Base-by-base conservation (phyloP, 805 yeast genomes). In the Candida manassasensis region DNA sequence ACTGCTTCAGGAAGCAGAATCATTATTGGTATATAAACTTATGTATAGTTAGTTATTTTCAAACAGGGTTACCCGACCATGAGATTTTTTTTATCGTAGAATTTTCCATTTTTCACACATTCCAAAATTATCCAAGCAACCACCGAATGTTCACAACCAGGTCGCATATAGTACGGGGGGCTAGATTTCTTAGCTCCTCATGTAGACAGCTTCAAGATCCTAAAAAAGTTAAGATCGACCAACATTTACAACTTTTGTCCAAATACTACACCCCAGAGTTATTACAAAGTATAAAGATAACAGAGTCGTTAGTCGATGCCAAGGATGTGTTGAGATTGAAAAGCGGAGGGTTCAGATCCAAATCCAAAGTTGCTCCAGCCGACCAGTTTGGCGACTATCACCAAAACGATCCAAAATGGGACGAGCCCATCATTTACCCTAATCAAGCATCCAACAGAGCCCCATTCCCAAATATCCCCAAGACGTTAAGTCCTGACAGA, bases 221-320 rank as follows among this genome's bases (percentile, higher is more conserved):
- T 3, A 14, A 22, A 32, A 32, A 32, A 22, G 22, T 6, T 13
- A 34, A 32, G 17, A 13, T 49, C 12, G 42, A 50, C 10, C 42
- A 63, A 39, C 87, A 81, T 56, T 48, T 77, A 43, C 71, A 75
- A 29, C 69, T 67, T 43, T 69, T 89, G 46, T 59, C 76, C 31
- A 78, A 87, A 53, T 90, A 81, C 66, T 90, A 90, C 58, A 77
- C 90, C 6, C 85, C 88, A 21, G 83, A 81, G 39, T 70, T 89
- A 34, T 73, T 90, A 43, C 84, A 86, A 53, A 77, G 94, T 35
- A 86, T 93, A 45, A 69, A 83, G 47, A 71, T 82, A 29, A 85
- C 97, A 0, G 96, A 90, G 62, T 67, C 82, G 4, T 70, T 75
- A 13, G 78, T 88, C 34, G 67, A 77, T 7, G 90, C 95, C 13